Evolutionary conservation across 2,329 filamentous ascomycete species (phyloP).

Genomic region (Apiospora arundinis): DNA sequence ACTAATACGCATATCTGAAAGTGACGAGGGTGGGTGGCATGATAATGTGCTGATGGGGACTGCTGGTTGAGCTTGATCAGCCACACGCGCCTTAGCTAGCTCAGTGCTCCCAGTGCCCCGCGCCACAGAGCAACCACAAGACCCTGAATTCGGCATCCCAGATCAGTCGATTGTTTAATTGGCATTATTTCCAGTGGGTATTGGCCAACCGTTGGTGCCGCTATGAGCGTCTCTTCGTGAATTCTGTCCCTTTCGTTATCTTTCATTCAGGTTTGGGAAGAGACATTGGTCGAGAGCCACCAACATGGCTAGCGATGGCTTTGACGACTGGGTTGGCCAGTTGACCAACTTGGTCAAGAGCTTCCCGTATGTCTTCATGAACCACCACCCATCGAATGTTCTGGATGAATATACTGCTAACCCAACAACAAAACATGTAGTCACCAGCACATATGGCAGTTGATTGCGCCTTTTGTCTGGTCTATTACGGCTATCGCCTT

Average conservation of each 20-base stretch:
- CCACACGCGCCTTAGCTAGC: not conserved
- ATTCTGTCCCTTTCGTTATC: not conserved
- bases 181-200: not conserved
- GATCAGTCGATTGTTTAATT: conserved; percentile 7
- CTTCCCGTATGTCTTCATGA: conserved; percentile 31
- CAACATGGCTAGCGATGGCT: conserved; percentile 7
- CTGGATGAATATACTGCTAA: not conserved
- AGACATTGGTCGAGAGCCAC: not conserved
- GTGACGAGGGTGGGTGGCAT: not conserved
- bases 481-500: conserved; percentile 27
- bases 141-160: not conserved
- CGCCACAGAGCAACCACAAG: not conserved
- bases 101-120: not conserved
- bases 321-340: conserved; percentile 20
- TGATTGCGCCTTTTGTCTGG: conserved; percentile 30
- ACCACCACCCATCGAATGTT: not conserved
- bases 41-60: conserved; percentile 8
- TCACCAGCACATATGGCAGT: conserved; percentile 29
- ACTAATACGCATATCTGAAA: not conserved
- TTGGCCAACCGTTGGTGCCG: not conserved
- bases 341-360: conserved; percentile 3
- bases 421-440: conserved; percentile 26
- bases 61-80: not conserved
- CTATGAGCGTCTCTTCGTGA: conserved; percentile 9
- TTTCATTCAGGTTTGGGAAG: not conserved